These are phyloP conservation scores for Leccinum rimulosum DNA, from an alignment of 768 basidiomycete genomes.

Conservation along the genomic window DNA sequence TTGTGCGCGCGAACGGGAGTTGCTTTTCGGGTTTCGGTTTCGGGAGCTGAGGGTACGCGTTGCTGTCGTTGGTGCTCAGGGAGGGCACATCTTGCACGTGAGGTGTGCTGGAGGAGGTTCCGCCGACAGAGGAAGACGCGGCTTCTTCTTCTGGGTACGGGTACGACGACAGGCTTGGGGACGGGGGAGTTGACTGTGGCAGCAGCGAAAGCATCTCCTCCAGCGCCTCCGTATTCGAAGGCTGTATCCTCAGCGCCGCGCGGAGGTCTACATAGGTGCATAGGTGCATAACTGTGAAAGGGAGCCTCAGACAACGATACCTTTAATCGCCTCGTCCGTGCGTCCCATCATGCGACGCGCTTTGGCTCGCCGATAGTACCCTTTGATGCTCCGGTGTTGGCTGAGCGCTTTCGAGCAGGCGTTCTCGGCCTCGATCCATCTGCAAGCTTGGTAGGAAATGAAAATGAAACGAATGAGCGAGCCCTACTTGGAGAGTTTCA, in stretches of 20 bases:
- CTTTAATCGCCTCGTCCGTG: slow-evolving; percentile 58
- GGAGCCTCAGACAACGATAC: slow-evolving; percentile 29
- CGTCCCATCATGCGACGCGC: slow-evolving; percentile 61
- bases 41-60: slow-evolving; percentile 33
- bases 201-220: slow-evolving; percentile 49
- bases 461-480: not conserved
- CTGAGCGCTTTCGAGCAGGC: slow-evolving; percentile 64
- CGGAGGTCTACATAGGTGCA: slow-evolving; percentile 51
- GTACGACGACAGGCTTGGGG: not conserved
- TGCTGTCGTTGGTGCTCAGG: slow-evolving; percentile 19
- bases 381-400: slow-evolving; percentile 69
- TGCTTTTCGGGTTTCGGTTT: slow-evolving; percentile 44
- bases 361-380: slow-evolving; percentile 65
- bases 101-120: not conserved
- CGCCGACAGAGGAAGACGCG: too few species aligned
- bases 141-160: not conserved
- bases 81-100: slow-evolving; percentile 5
- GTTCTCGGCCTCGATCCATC: slow-evolving; percentile 70
- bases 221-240: slow-evolving; percentile 60
- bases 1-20: slow-evolving; percentile 51
- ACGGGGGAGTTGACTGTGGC: slow-evolving; percentile 17
- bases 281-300: not conserved
- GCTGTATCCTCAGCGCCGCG: slow-evolving; percentile 58
- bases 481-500: slow-evolving; percentile 63
- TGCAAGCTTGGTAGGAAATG: slow-evolving; percentile 30